Conservation (phyloP, 1,139 yeast genomes). For the Candida labiduridarum region DNA sequence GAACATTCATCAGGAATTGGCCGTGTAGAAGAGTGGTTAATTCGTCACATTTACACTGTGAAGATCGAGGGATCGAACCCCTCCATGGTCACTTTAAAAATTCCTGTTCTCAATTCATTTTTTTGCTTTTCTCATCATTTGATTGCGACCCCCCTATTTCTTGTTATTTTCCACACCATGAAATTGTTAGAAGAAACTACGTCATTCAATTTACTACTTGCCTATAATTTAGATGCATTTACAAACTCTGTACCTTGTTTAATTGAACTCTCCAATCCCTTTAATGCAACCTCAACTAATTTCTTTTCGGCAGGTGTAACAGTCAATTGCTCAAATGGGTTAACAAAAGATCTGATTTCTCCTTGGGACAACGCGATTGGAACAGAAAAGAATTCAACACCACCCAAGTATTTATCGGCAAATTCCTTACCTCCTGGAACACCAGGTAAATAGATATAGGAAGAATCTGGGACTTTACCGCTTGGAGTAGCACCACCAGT, state of each 20-base stretch:
- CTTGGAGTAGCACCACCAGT: conserved; percentile 24
- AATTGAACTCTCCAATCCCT: conserved; percentile 57
- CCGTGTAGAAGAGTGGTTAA: conserved; percentile 14
- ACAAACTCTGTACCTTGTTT: conserved; percentile 63
- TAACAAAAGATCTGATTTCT: conserved; percentile 44
- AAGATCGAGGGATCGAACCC: conserved; percentile 5
- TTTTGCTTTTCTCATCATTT: neutral
- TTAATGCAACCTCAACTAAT: conserved; percentile 53
- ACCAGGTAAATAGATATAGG: conserved; percentile 65
- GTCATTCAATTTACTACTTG: neutral
- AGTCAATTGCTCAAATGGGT: conserved; percentile 43
- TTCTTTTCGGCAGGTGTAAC: conserved; percentile 46
- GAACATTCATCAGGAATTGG: neutral
- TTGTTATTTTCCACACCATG: too few relatives aligned
- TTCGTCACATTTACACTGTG: conserved; percentile 14
- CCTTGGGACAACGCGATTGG: conserved; percentile 62
- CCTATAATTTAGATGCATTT: conserved; percentile 45
- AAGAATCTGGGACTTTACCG: conserved; percentile 49
- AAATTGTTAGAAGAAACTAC: too few relatives aligned
- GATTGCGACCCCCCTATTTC: too few relatives aligned
- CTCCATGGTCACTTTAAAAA: neutral
- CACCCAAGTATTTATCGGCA: conserved; percentile 36
- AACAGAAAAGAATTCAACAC: conserved; percentile 60
- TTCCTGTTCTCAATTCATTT: neutral
- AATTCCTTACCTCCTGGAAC: conserved; percentile 52